Conservation (phyloP, 169 alveolate genomes). For the Eimeria sp. region DNA sequence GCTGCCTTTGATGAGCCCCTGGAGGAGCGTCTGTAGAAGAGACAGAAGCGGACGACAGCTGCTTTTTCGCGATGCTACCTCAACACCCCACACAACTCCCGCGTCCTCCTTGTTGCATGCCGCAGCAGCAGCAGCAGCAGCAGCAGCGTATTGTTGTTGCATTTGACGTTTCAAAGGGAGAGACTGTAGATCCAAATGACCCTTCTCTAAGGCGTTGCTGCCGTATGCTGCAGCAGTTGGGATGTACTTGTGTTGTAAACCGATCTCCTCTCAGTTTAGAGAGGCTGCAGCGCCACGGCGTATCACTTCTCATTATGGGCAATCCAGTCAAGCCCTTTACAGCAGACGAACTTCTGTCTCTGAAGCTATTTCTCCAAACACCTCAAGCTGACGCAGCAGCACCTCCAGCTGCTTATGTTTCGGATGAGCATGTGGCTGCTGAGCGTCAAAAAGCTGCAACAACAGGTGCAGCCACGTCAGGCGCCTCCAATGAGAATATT, state of each 20-base stretch:
- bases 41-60: not conserved
- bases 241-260: conserved; percentile 24
- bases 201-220: conserved; percentile 45
- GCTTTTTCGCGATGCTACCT: not conserved
- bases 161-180: conserved; percentile 35
- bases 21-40: not conserved
- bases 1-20: not conserved
- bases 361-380: conserved; percentile 23
- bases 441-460: not conserved
- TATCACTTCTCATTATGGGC: conserved; percentile 35
- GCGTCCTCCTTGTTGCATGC: not conserved
- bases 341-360: conserved; percentile 4
- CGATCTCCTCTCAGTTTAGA: not conserved
- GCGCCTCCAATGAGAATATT: not conserved
- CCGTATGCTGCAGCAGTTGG: conserved; percentile 35
- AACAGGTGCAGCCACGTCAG: not conserved
- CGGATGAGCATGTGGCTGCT: not conserved
- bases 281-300: conserved; percentile 27
- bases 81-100: not conserved
- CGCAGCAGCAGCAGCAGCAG: conserved; percentile 15
- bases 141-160: conserved; percentile 48
- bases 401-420: not conserved
- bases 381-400: not conserved
- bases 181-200: conserved; percentile 11
- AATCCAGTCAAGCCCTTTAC: conserved; percentile 44